phyloP scores from a whole-genome alignment of 768 basidiomycete species.

The Leccinum obscurum region DNA sequence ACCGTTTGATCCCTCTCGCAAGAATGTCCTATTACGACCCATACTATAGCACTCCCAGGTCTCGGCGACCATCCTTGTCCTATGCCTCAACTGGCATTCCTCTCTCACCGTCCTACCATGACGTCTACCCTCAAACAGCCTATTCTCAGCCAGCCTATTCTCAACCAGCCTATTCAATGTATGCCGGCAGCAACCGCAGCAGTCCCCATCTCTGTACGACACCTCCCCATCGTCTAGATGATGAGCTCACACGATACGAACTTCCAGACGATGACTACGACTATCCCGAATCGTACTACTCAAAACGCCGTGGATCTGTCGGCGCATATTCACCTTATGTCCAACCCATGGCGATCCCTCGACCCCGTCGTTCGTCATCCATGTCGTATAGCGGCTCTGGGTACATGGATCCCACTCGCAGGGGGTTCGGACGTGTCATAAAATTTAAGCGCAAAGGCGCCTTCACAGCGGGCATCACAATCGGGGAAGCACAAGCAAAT shows the following conservation, averaged over 20 bases:
- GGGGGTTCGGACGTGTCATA: conserved; percentile 50
- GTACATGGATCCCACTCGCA: conserved; percentile 45
- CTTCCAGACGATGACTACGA: conserved; percentile 54
- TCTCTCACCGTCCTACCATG: conserved; percentile 43
- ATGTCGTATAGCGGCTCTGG: conserved; percentile 36
- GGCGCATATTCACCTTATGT: conserved; percentile 26
- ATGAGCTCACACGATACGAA: conserved; percentile 1
- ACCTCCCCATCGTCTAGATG: neutral
- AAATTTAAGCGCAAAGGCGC: conserved; percentile 77
- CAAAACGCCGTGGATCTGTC: conserved; percentile 20
- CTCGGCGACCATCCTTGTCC: conserved; percentile 34
- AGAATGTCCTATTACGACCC: conserved; percentile 48
- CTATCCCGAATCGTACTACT: conserved; percentile 51
- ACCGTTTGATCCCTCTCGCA: conserved; percentile 12
- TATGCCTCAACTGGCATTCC: conserved; percentile 33
- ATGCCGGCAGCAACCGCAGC: conserved; percentile 40
- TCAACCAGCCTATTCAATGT: conserved; percentile 44
- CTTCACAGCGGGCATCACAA: conserved; percentile 61
- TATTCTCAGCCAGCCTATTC: too few species aligned
- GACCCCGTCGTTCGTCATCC: conserved; percentile 40
- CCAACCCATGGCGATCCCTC: conserved; percentile 21
- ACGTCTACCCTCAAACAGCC: conserved; percentile 10
- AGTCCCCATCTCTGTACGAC: conserved; percentile 44
- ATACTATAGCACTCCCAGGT: conserved; percentile 34
- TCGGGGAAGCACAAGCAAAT: conserved; percentile 68